These are phyloP conservation scores for Solanum paucissectum DNA, from an alignment of 257 asterid genomes.

Conservation along the genomic window DNA sequence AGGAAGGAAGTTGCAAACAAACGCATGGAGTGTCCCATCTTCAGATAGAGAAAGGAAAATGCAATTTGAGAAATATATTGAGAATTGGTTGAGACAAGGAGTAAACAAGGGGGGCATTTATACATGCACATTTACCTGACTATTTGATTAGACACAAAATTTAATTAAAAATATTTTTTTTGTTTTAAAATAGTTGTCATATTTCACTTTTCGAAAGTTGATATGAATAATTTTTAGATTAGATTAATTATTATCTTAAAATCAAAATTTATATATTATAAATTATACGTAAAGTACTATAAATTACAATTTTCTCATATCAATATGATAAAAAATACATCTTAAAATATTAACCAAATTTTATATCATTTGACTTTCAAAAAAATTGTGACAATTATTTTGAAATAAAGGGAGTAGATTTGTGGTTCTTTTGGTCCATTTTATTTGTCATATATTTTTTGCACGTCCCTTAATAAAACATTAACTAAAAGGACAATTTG, in stretches of 20 bases:
- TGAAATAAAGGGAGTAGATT: not conserved
- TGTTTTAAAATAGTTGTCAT: not conserved
- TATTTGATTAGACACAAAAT: not conserved
- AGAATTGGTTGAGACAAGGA: not conserved
- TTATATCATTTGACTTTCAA: too few relatives aligned
- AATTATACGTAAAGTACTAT: not conserved
- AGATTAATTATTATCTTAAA: too few relatives aligned
- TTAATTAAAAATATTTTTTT: not conserved
- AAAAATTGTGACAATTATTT: too few relatives aligned
- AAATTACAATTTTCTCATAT: not conserved
- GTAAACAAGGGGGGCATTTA: not conserved
- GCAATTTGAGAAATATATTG: not conserved
- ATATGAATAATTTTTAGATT: not conserved
- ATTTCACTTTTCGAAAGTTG: rapidly evolving
- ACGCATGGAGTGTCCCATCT: not conserved
- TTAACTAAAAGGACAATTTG: not conserved
- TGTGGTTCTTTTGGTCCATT: not conserved
- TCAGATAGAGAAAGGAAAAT: not conserved
- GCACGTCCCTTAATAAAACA: not conserved
- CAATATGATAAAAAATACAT: not conserved
- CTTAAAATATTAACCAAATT: not conserved
- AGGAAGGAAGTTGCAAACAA: not conserved
- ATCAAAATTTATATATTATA: not conserved
- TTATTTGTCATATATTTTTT: not conserved
- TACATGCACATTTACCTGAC: not conserved